Base-by-base conservation (phyloP, 306 rosid genomes). In the Erythrophleum fordii region DNA sequence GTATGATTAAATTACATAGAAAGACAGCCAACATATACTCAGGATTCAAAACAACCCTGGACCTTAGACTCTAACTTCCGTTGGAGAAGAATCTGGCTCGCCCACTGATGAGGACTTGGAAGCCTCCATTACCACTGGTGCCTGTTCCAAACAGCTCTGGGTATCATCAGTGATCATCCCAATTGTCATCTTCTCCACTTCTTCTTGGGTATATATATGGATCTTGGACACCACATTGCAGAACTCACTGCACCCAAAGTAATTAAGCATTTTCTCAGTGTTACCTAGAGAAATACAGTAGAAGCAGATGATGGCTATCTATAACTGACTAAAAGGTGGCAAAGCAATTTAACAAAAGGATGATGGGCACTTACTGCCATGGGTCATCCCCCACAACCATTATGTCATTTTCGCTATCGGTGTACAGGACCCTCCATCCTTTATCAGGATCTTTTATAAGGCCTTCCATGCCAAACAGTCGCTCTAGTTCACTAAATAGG, bases 321-420 rank as follows among this genome's bases (percentile, higher is more conserved):
- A 68, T 34, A 65, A 35, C 16, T 25, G 12, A 62, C 60, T 8
- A 11, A 51, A 81, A 82, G 60, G 79, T 31, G 72, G 77, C 67
- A 76, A 80, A 80, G 9, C 76, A 53, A 51, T 74, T 35, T 37
- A 76, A 26, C 37, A 83, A 84, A 70, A 79, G 53, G 74, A 76
- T 75, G 26, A 80, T 66, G 79, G 64, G 37, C 14, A 89, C 98
- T 87, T 89, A 92, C 97, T 84, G 90, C 98, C 98, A 95, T 46
- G 97, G 97, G 74, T 95, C 97, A 84, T 95, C 98, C 51, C 97
- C 98, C 20, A 89, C 98, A 34, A 91, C 97, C 98, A 95, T 95
- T n/a, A 95, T 92, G 83, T 91, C 98, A 45, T 92, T 91, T 89
- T 95, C 97, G 3, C 92, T 92, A 86, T 95, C 98, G 0, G 97